These are phyloP conservation scores for Solanum tarapatanum DNA, from an alignment of 257 asterid genomes.

Conservation along the genomic window DNA sequence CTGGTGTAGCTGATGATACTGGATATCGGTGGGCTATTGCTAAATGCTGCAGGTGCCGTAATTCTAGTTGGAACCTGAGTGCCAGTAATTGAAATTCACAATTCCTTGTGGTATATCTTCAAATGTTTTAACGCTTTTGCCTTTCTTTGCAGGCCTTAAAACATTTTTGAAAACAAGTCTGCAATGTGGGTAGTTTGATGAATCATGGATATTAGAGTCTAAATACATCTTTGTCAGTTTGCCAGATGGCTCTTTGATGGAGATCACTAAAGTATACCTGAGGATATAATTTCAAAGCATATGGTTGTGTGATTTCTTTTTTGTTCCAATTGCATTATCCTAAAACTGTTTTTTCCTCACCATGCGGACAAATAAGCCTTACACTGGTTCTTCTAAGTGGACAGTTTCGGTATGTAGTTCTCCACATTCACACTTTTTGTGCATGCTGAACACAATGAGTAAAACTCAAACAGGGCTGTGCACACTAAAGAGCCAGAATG, in stretches of 20 bases:
- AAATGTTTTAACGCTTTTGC: not conserved
- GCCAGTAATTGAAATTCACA: slow-evolving; percentile 42
- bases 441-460: not conserved
- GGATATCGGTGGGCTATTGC: slow-evolving; percentile 92
- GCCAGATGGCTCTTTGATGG: not conserved
- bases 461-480: not conserved
- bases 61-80: slow-evolving; percentile 71
- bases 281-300: not conserved
- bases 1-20: slow-evolving; percentile 83
- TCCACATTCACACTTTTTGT: not conserved
- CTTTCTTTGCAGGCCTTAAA: slow-evolving; percentile 40
- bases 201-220: slow-evolving; percentile 24
- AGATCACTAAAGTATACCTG: not conserved
- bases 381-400: slow-evolving; percentile 78
- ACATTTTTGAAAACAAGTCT: slow-evolving; percentile 70
- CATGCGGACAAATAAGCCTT: slow-evolving; percentile 65
- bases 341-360: not conserved
- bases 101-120: not conserved
- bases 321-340: not conserved
- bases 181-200: slow-evolving; percentile 79
- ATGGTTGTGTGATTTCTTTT: not conserved
- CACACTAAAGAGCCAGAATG: not conserved
- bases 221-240: not conserved
- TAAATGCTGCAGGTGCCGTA: slow-evolving; percentile 83
- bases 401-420: slow-evolving; percentile 44